Evolutionary conservation across 108 stramenopile genomes (phyloP).

Genomic region (Skeletonema marinoi): DNA sequence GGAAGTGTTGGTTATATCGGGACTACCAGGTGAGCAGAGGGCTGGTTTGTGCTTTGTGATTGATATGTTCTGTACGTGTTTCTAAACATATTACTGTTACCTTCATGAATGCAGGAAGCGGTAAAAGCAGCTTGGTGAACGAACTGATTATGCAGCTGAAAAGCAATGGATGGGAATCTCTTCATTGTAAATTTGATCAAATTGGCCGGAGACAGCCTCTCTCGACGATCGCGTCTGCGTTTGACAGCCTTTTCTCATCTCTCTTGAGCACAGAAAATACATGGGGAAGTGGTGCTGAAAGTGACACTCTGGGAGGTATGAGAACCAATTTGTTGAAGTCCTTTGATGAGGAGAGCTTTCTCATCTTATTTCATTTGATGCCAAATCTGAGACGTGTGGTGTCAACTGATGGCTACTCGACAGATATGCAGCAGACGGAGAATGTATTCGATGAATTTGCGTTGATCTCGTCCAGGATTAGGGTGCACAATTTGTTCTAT

Average conservation of each 20-base stretch:
- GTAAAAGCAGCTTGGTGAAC: conserved; percentile 55
- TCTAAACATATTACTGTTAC: neutral
- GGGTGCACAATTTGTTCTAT: neutral
- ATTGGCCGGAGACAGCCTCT: neutral
- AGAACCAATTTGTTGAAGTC: neutral
- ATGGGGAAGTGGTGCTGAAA: neutral
- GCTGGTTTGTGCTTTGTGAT: neutral
- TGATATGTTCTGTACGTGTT: too few species aligned
- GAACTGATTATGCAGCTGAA: neutral
- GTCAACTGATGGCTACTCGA: neutral
- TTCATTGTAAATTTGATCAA: conserved; percentile 37
- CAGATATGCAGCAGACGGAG: neutral
- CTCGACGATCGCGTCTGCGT: neutral
- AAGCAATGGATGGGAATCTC: conserved; percentile 31
- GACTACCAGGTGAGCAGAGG: conserved; percentile 11
- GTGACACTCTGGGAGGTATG: neutral
- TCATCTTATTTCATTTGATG: neutral
- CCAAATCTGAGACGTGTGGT: neutral
- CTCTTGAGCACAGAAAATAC: neutral
- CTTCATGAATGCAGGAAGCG: conserved; percentile 23
- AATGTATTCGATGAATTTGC: neutral
- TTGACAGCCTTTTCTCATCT: neutral
- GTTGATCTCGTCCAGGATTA: neutral
- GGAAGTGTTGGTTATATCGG: conserved; percentile 43
- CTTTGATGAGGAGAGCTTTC: neutral